Base-by-base conservation (phyloP, 805 yeast species). In the Wickerhamiella domercqiae region DNA sequence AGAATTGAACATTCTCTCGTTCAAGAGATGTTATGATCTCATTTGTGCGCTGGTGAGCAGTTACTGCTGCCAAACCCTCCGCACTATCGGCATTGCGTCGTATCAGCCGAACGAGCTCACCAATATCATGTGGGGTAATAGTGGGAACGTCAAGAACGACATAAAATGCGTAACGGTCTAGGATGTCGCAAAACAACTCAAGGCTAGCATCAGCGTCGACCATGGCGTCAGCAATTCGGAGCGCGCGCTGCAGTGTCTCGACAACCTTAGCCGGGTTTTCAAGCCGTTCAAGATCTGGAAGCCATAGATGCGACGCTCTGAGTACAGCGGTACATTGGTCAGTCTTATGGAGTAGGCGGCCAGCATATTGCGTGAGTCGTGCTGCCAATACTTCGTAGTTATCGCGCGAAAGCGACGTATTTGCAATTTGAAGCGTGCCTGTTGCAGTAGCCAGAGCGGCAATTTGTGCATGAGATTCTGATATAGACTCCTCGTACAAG, bases 261-360 rank as follows among this genome's bases (percentile, higher is more conserved):
- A 87, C 62, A 1, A 87, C 94, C 26, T 94, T 65, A 39, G 63
- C 70, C 39, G 58, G 61, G 31, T 40, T 37, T 25, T 41, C 46
- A 40, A 40, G 34, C 9, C 32, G 17, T 17, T 21, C 20, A 5
- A 22, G 3, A 15, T 34, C 37, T 41, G 87, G 78, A 90, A 93
- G 81, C 95, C 95, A 90, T 35, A 90, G 60, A 57, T 90, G 96
- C 1, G 94, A 75, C 31, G 94, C 86, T 36, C 72, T 59, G 53
- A 79, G 82, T 4, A 84, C 93, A 0, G 94, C 76, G 13, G 96
- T 71, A 55, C 96, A 86, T 57, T 90, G 98, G 51, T 87, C 97
- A 25, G 90, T 84, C 55, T 87, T 87, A 56, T 81, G 83, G 50
- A 87, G 65, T 36, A 90, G 64, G 56, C 81, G 82, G 11, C 94